phyloP scores from a whole-genome alignment of 441 rosid species.

The Populus hybrid region DNA sequence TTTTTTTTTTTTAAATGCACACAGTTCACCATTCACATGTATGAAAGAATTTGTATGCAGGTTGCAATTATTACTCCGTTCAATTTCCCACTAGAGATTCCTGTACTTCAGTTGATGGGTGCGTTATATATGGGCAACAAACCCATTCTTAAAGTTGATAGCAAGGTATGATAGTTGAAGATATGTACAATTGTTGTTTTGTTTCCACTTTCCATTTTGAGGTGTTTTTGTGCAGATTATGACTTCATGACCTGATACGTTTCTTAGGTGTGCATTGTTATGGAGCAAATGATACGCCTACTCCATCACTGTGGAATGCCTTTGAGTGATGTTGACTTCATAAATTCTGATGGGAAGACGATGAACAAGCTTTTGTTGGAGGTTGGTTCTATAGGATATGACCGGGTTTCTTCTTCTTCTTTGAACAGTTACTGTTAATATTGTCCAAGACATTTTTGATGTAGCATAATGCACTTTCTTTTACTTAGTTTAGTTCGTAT shows the following conservation, averaged over 20 bases:
- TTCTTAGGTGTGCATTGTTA: slow-evolving; percentile 79
- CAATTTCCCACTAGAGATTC: slow-evolving; percentile 97
- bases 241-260: background rate
- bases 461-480: background rate
- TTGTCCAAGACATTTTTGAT: background rate
- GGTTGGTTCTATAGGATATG: slow-evolving; percentile 42
- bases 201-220: background rate
- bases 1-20: background rate
- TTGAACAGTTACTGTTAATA: background rate
- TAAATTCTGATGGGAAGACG: slow-evolving; percentile 87
- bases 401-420: background rate
- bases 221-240: background rate
- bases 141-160: slow-evolving; percentile 89
- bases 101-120: slow-evolving; percentile 95
- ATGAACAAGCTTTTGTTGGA: slow-evolving; percentile 84
- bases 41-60: slow-evolving; percentile 38
- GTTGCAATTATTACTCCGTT: slow-evolving; percentile 95
- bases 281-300: slow-evolving; percentile 95
- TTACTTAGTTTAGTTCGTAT: background rate
- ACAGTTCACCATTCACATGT: background rate
- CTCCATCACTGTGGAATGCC: slow-evolving; percentile 91
- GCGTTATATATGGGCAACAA: slow-evolving; percentile 99
- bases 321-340: slow-evolving; percentile 82
- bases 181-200: background rate
- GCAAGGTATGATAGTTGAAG: slow-evolving; percentile 57